Conservation (phyloP, 345 rosid genomes). For the Eucalyptus camaldulensis region DNA sequence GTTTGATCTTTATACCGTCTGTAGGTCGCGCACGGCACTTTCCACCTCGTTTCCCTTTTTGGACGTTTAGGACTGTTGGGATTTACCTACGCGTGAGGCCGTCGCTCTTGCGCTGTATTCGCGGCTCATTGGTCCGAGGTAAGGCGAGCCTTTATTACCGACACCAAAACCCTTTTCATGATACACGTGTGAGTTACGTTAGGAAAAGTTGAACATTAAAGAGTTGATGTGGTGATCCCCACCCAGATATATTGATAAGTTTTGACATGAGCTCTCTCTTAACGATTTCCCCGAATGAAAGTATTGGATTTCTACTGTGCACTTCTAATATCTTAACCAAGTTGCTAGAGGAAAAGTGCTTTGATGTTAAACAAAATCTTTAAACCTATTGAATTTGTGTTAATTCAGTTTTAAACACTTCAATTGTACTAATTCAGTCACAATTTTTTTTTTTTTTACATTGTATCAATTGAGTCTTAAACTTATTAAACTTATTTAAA, state of each 20-base stretch:
- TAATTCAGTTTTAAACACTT: fast-evolving
- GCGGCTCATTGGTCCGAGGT: no score
- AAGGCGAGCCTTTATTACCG: not conserved
- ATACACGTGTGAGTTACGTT: not conserved
- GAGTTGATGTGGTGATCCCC: not conserved
- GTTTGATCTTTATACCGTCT: not conserved
- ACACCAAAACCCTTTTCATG: no score
- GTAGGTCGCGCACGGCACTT: not conserved
- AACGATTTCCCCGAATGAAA: fast-evolving
- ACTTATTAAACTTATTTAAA: no score
- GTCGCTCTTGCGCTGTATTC: not conserved
- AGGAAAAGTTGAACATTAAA: no score
- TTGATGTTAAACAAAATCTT: not conserved
- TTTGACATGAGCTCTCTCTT: not conserved
- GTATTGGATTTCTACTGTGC: fast-evolving
- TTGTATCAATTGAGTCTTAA: no score
- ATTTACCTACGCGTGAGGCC: not conserved
- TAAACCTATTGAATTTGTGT: fast-evolving
- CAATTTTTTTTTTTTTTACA: fast-evolving
- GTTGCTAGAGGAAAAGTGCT: not conserved
- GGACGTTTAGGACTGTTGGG: not conserved
- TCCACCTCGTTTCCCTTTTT: not conserved
- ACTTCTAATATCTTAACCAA: not conserved
- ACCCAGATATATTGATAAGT: fast-evolving
- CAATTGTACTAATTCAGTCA: fast-evolving